Percentiles rank a stretch among this genome's conserved stretches.
These are phyloP conservation scores for Penicillium fimorum DNA, from an alignment of 495 filamentous ascomycete genomes.

Conservation along the genomic window DNA sequence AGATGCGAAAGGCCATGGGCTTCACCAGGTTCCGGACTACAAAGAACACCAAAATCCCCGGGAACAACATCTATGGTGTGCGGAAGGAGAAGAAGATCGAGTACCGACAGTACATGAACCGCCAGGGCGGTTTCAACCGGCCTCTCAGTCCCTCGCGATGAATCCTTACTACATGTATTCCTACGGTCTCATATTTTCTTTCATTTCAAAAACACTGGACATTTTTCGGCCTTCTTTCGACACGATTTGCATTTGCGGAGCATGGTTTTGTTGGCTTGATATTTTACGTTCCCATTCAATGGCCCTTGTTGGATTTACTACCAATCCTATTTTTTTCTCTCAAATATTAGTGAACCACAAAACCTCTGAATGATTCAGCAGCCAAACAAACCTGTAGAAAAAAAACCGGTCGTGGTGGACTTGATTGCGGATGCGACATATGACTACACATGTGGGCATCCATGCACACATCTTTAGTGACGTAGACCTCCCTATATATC, in stretches of 20 bases:
- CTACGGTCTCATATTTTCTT: neutral
- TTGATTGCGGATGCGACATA: constrained; percentile 18
- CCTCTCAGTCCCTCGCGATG: constrained; percentile 65
- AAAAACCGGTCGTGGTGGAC: constrained; percentile 7
- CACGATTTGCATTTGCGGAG: constrained; percentile 31
- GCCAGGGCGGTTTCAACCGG: constrained; percentile 92
- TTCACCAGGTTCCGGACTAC: constrained; percentile 83
- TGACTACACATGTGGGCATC: constrained; percentile 23
- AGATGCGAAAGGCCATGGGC: constrained; percentile 84
- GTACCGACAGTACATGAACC: constrained; percentile 99
- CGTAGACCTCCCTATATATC: constrained; percentile 21
- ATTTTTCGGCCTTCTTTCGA: constrained; percentile 11
- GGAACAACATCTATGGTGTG: constrained; percentile 82
- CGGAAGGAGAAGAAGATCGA: constrained; percentile 93
- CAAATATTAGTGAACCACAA: constrained; percentile 10
- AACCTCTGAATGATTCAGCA: neutral
- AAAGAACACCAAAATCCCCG: constrained; percentile 84
- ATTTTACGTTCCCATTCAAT: constrained; percentile 11
- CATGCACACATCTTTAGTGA: constrained; percentile 22
- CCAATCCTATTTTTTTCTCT: constrained; percentile 1
- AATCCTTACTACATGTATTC: constrained; percentile 4
- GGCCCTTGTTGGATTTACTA: constrained; percentile 1
- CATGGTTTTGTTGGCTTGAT: constrained; percentile 19
- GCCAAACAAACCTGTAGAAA: neutral
- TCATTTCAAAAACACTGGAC: constrained; percentile 2